Evolutionary conservation across 441 rosid genomes (phyloP), one percentile per base, ranked within the genome.

Genomic region (Pelargonium citronellum): DNA sequence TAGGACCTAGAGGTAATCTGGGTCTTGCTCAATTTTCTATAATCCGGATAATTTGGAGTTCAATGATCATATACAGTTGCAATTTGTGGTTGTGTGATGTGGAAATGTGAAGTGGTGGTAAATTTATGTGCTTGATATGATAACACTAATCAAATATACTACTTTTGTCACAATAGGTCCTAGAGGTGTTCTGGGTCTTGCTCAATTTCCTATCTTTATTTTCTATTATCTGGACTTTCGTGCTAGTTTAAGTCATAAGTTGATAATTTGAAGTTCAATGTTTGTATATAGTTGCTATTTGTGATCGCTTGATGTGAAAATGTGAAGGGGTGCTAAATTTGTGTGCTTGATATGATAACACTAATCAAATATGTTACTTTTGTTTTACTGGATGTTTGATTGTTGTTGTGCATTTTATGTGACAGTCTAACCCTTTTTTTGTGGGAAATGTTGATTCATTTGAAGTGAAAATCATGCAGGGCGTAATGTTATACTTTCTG

Each of bases 161-260:
- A 96, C 91, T 72, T 86, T 97, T 77, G 78, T 81, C 70, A 91
- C 98, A 66, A 81, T 89, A 53, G 96, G 96, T 0, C 98, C 97
- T n/a, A 81, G 82, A 86, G 96, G 97, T 91, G 64, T 12, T 73
- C 68, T 69, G 63, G 41, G 4, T 73, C 53, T 37, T 58, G 19
- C 20, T 58, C 67, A 46, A 10, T 68, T 39, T 51, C 69, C 43
- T 37, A 10, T 13, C 16, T 65, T 41, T 16, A 5, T 63, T 20
- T 53, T 47, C n/a, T 20, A 70, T 11, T 13, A 11, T 49, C 16
- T 49, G 16, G 15, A 47, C 13, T 47, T 46, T 46, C 12, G 12
- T 46, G 51, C 51, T 10, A 46, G 53, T 47, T 47, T 47, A 47
- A n/a, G 53, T 47, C 53, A 11, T 11, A 11, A 2, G 11, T 47